Base-by-base conservation (phyloP, 257 asterid genomes). In the Pogostemon cablin region DNA sequence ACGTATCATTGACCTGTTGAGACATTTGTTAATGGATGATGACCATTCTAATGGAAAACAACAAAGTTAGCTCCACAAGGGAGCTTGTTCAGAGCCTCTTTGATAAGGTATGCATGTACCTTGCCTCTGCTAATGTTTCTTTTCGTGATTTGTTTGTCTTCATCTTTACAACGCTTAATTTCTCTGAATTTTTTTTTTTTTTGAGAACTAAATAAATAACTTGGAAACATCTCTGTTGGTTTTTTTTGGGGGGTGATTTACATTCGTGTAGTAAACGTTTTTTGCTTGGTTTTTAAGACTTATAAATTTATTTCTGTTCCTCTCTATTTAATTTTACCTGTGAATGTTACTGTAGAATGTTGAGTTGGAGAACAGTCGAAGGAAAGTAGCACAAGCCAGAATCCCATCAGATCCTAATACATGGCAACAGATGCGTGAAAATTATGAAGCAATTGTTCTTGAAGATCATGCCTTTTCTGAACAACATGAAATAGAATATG, bases 401-500 rank as follows among this genome's bases (percentile, higher is more conserved):
- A 57, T 89, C 57, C 95, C 96, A 63, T 88, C 95, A 15, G 96
- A 91, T 72, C 96, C 95, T 44, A 88, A 80, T 74, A 79, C 88
- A 76, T 89, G 97, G 96, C 96, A 87, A 62, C 86, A 80, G 47
- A 87, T 89, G 88, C 95, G 97, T 32, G 97, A 87, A 76, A 91
- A 86, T 58, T 89, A 87, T 66, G 97, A 91, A 86, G 80, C 91
- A 3, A 88, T 91, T 71, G 38, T 91, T 72, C 91, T 91, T 49
- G 97, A 84, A 83, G 92, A 89, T 80, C 86, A 87, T 72, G 86
- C 86, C 39, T 91, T 91, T 40, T 88, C 97, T 41, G 95, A 91
- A 69, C 83, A 89, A 69, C 91, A 85, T 70, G 93, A 87, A 55
- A 83, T 89, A 68, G 97, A 88, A 81, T 86, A 82, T 80, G 83